These are phyloP conservation scores for Polyporus arcularius DNA, from an alignment of 768 basidiomycete species.

Conservation along the genomic window DNA sequence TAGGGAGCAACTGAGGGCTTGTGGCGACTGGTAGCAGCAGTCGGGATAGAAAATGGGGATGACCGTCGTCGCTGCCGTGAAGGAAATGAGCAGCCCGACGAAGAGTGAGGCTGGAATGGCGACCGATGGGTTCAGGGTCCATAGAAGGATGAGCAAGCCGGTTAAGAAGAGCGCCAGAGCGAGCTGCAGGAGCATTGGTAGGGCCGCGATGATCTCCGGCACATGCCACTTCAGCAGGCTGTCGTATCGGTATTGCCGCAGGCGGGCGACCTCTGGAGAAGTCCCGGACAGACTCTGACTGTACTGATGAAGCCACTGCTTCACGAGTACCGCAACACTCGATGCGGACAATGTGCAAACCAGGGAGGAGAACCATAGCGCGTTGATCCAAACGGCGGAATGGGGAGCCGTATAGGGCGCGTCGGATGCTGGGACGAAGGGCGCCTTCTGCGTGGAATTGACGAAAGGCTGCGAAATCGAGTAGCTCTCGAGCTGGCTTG, in stretches of 20 bases:
- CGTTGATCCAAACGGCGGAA: constrained; percentile 22
- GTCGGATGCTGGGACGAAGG: neutral
- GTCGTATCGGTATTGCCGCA: constrained; percentile 27
- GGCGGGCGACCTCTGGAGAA: constrained; percentile 15
- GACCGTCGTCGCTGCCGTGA: constrained; percentile 3
- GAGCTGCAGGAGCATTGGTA: constrained; percentile 26
- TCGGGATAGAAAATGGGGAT: constrained; percentile 10
- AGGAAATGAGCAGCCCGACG: neutral
- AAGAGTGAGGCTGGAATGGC: neutral
- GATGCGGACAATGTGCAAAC: constrained; percentile 24
- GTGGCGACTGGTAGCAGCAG: constrained; percentile 21
- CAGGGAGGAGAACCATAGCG: constrained; percentile 27
- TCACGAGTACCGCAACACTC: constrained; percentile 25
- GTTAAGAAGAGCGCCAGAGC: constrained; percentile 14
- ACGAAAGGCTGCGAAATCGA: neutral
- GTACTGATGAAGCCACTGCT: constrained; percentile 29
- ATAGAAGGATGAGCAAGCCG: constrained; percentile 13
- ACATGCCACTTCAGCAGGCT: constrained; percentile 26
- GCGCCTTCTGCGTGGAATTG: neutral
- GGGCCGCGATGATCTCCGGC: constrained; percentile 19
- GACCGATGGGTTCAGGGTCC: neutral
- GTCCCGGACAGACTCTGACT: constrained; percentile 10
- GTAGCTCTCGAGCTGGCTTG: constrained; percentile 5
- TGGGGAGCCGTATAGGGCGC: neutral
- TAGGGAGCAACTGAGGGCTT: constrained; percentile 9